A percentile compares a stretch with the other conserved stretches of the same genome.
These are phyloP conservation scores for Microdochium trichocladiopsis DNA, from an alignment of 2,329 filamentous ascomycete species.

Conservation along the genomic window DNA sequence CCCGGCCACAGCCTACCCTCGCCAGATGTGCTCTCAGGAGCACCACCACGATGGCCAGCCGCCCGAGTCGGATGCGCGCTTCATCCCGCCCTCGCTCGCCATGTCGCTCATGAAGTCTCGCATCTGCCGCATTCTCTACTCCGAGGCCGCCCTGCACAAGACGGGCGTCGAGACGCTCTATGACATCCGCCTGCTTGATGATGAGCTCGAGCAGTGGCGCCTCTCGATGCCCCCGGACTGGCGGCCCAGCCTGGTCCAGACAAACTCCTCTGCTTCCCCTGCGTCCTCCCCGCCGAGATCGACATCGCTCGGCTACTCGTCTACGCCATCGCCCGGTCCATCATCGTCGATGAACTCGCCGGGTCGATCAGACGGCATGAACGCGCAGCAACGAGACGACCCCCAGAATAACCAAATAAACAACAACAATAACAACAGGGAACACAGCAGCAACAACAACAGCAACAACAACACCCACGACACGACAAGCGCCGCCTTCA, in stretches of 20 bases:
- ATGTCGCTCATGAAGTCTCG: conserved; percentile 1
- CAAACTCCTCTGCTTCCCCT: no score
- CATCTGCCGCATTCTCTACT: neutral
- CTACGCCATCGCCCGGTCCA: neutral
- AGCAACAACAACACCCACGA: no score
- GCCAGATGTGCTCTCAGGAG: neutral
- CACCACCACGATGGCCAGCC: neutral
- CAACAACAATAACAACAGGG: no score
- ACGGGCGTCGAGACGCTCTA: neutral
- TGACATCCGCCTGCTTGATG: neutral
- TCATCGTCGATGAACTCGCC: no score
- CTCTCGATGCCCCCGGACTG: neutral
- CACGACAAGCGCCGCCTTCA: no score
- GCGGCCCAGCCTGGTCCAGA: neutral
- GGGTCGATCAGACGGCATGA: neutral
- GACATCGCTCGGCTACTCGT: neutral
- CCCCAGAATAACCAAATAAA: neutral
- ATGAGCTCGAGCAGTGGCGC: neutral
- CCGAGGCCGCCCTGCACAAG: neutral
- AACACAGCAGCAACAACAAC: no score
- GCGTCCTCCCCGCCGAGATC: neutral
- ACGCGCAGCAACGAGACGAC: neutral
- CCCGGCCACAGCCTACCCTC: neutral
- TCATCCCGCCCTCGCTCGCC: neutral
- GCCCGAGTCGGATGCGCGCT: neutral